Evolutionary conservation across 2,329 filamentous ascomycete species (phyloP).

Genomic region (Sordariomycetes sp.): DNA sequence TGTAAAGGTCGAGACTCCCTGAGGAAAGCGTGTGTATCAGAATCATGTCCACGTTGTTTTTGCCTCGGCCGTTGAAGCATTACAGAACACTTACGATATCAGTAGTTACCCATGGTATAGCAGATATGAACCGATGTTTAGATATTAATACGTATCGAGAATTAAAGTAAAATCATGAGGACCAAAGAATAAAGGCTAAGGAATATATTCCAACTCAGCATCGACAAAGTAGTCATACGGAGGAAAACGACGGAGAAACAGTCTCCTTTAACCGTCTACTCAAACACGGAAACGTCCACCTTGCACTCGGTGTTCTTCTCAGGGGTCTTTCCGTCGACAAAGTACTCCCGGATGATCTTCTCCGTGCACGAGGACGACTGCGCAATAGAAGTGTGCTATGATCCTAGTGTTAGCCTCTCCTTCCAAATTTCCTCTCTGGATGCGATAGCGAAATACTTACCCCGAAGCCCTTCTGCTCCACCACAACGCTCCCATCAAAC

Average conservation of each 20-base stretch:
- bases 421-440: background rate
- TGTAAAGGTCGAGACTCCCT: background rate
- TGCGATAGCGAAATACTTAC: constrained; percentile 16
- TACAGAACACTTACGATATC: no score
- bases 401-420: background rate
- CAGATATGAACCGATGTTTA: no score
- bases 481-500: constrained; percentile 29
- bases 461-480: constrained; percentile 36
- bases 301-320: background rate
- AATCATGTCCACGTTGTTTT: no score
- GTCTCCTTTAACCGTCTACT: background rate
- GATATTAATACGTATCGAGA: no score
- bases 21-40: background rate
- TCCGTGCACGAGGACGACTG: background rate
- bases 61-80: no score
- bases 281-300: background rate
- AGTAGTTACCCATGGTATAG: no score
- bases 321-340: background rate
- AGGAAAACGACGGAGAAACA: no score
- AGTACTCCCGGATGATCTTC: background rate
- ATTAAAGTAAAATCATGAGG: no score
- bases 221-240: no score
- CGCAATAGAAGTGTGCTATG: background rate
- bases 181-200: no score
- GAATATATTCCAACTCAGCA: no score